phyloP scores from a whole-genome alignment of 176 grass and related monocot genomes.

The Poa pratensis region DNA sequence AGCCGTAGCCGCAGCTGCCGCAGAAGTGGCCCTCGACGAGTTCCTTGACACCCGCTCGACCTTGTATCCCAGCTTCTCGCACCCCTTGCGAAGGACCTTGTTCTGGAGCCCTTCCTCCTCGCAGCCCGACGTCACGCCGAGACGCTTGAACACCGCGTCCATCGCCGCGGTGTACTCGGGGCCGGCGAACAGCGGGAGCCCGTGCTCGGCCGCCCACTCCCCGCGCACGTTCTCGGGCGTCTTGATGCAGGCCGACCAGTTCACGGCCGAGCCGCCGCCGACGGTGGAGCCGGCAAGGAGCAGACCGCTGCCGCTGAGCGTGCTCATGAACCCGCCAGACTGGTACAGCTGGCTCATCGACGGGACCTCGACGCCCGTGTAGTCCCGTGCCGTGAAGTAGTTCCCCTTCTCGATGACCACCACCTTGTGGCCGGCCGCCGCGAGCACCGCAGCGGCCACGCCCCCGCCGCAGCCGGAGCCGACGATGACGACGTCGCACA shows the following conservation, averaged over 20 bases:
- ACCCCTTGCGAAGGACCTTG: conserved; percentile 80
- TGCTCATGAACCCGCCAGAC: conserved; percentile 63
- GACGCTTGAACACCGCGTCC: conserved; percentile 70
- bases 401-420: conserved; percentile 84
- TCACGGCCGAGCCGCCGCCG: conserved; percentile 83
- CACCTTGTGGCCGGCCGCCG: conserved; percentile 73
- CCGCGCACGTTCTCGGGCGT: conserved; percentile 60
- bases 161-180: conserved; percentile 67
- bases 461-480: conserved; percentile 89
- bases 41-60: conserved; percentile 68
- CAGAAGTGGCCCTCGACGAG: conserved; percentile 75
- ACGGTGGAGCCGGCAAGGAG: conserved; percentile 77
- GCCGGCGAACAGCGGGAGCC: conserved; percentile 60
- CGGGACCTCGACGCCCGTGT: conserved; percentile 77
- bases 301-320: conserved; percentile 51
- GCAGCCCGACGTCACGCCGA: conserved; percentile 64
- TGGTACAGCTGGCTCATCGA: conserved; percentile 76
- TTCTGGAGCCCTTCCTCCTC: conserved; percentile 80
- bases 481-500: conserved; percentile 72
- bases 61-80: conserved; percentile 67
- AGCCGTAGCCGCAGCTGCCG: conserved; percentile 76
- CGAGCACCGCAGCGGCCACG: conserved; percentile 80
- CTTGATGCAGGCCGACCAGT: conserved; percentile 87
- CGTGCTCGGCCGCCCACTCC: conserved; percentile 64
- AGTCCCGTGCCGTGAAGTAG: conserved; percentile 85